Evolutionary conservation across 176 grass and related monocot species (phyloP), one percentile per base, ranked within the genome.

Genomic region (Phoenix dactylifera): DNA sequence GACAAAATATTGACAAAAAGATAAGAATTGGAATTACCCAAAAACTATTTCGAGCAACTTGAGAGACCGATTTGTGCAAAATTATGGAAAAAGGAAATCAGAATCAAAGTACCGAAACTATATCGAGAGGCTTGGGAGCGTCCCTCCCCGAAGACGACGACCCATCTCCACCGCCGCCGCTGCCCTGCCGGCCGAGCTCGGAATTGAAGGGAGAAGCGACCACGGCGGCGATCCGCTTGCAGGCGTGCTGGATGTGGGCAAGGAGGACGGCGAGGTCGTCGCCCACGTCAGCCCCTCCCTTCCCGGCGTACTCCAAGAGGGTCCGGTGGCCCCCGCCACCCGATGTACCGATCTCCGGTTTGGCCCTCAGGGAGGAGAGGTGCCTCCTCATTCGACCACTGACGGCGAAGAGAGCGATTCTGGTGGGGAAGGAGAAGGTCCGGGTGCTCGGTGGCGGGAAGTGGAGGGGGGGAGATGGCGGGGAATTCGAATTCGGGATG

Each of bases 211-310:
- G 84, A 3, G 84, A 97, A 48, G 81, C 87, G 0, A 83, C 87
- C 22, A 88, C 73, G 17, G 79, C 84, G 18, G 87, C 81, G 68
- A 97, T 97, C 74, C 84, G 60, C 81, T 97, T 97, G 79, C 81
- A 91, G 25, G 87, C 93, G 78, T 69, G 60, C 76, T 97, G 87
- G 62, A 97, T 30, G 73, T 97, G 84, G 1, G 84, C 66, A 23
- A 97, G 59, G 65, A 97, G 81, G 16, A 85, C 81, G 15, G 63
- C 55, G 48, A 97, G 81, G 65, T 91, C 87, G 16, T 83, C 79
- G 9, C 59, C 59, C 2, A 72, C 67, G 54, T 57, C 61, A 20
- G 57, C 20, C 30, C 58, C 60, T 55, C 80, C 50, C 23, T 71
- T 61, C 52, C 81, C 81, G 60, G 88, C 72, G 70, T 75, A 59